Conservation (phyloP, 768 basidiomycete genomes). For the Suillus plorans region DNA sequence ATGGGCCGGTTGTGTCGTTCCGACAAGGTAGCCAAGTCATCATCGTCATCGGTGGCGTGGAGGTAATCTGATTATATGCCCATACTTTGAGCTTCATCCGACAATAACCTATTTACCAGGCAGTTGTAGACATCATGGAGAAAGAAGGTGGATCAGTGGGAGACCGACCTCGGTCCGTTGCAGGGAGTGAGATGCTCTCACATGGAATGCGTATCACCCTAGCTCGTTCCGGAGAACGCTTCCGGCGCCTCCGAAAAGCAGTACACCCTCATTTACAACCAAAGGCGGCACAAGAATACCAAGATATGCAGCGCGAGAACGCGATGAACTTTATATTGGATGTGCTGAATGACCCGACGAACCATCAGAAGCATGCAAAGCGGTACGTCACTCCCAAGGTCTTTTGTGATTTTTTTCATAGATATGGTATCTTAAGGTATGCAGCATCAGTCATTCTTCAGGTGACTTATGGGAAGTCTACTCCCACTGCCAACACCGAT, state of each 20-base stretch:
- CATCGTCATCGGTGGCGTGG: conserved; percentile 17
- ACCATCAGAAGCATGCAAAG: conserved; percentile 12
- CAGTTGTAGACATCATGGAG: conserved; percentile 60
- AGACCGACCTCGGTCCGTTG: conserved; percentile 49
- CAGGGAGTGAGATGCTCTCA: conserved; percentile 53
- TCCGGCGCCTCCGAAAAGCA: conserved; percentile 55
- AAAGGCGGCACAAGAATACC: conserved; percentile 44
- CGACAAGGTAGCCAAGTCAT: conserved; percentile 38
- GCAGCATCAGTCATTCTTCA: conserved; percentile 22
- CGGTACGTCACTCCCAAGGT: conserved; percentile 11
- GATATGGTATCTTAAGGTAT: conserved; percentile 14
- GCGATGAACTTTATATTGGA: conserved; percentile 18
- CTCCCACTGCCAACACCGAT: conserved; percentile 17
- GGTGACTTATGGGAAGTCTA: conserved; percentile 27
- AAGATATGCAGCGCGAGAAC: conserved; percentile 41
- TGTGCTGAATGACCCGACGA: conserved; percentile 16
- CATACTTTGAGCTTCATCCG: conserved; percentile 17
- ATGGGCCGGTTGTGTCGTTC: conserved; percentile 56
- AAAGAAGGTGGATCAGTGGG: conserved; percentile 50
- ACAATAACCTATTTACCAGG: conserved; percentile 42
- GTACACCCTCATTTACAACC: conserved; percentile 54
- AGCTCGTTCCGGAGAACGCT: conserved; percentile 48
- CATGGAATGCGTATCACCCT: conserved; percentile 55
- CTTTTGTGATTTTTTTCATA: background rate
- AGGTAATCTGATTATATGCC: conserved; percentile 11